A percentile compares a stretch with the other conserved stretches of the same genome.
Evolutionary conservation across 306 rosid species (phyloP).

Genomic region (Erythrophleum fordii): DNA sequence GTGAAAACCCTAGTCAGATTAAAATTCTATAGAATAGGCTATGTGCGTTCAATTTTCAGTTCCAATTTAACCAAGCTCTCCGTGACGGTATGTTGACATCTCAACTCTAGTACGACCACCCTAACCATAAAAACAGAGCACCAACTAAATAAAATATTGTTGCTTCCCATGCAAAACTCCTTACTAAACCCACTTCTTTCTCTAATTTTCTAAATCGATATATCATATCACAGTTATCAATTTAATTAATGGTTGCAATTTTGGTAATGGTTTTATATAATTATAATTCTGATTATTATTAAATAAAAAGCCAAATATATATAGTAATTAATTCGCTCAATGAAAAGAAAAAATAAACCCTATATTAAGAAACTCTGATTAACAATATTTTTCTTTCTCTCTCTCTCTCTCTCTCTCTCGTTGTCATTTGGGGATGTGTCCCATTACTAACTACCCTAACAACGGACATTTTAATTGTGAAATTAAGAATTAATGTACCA

Average conservation of each 20-base stretch:
- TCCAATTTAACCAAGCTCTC: background rate
- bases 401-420: background rate
- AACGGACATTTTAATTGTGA: slow-evolving; percentile 1
- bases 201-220: background rate
- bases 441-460: slow-evolving; percentile 27
- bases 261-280: background rate
- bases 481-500: background rate
- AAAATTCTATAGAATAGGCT: background rate
- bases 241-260: background rate
- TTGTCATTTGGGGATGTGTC: slow-evolving; percentile 12
- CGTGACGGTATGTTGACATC: background rate
- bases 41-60: background rate
- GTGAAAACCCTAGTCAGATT: background rate
- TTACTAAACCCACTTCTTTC: background rate
- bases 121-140: background rate
- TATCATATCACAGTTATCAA: background rate
- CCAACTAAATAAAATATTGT: background rate
- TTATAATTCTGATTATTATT: background rate
- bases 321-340: background rate
- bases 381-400: background rate
- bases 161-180: background rate
- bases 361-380: background rate
- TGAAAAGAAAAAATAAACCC: background rate
- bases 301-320: background rate
- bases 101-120: background rate